Base-by-base conservation (phyloP, 768 basidiomycete species). In the Tylopilus balloui region DNA sequence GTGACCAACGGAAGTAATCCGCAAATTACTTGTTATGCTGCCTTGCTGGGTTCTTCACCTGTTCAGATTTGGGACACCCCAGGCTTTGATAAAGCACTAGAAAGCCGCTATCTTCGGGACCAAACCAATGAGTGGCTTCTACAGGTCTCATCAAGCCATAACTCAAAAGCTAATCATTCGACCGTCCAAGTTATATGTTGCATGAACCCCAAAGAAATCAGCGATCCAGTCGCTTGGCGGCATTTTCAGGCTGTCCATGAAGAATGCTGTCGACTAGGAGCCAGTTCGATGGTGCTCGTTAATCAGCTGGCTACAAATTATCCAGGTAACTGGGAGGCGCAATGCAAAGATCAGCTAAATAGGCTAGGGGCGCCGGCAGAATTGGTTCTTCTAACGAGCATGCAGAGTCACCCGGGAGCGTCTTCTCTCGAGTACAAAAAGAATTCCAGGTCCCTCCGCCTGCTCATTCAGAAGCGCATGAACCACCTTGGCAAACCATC, bases 21-120 rank as follows among this genome's bases (percentile, higher is more conserved):
- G 19, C 45, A 29, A 3, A 31, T 10, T 14, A 19, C 20, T 4
- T 38, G 45, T 13, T 32, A 40, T 24, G 37, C 46, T 11, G 40
- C 46, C 13, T 1, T 32, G 4, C 10, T 47, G 2, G 25, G 12
- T 1, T 12, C 27, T 11, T 7, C 23, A 6, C 45, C 15, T 5
- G 10, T 28, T 28, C 45, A 47, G 36, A 13, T 40, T n/a, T 47
- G 46, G 46, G 46, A 47, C 17, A 47, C 46, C 15, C 43, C 31
- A 1, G 43, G 43, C 21, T 35, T 45, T 12, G 43, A 35, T 11
- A 10, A 17, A 9, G 8, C 23, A 25, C 12, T 21, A 6, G 42
- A 43, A 8, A 2, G 15, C 6, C 28, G 14, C 11, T 3, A 25
- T 19, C 1, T 45, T 5, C 6, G 7, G 12, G 11, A 17, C 2